phyloP scores from a whole-genome alignment of 805 yeast genomes.

The Starmerella etchellsii region DNA sequence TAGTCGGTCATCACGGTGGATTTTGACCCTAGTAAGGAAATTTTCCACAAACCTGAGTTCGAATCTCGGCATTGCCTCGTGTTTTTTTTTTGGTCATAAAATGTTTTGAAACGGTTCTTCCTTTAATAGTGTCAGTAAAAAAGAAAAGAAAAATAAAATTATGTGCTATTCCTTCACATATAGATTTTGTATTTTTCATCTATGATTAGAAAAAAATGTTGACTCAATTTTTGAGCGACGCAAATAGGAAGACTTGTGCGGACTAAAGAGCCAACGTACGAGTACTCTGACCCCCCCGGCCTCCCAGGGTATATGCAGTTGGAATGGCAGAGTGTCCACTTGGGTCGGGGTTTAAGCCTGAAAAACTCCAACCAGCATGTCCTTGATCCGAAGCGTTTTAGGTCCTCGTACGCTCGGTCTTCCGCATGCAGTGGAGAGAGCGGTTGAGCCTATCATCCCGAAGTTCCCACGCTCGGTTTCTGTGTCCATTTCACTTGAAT shows the following conservation, averaged over 20 bases:
- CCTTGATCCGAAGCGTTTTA: conserved; percentile 12
- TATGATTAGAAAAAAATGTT: too few relatives aligned
- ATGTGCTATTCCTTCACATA: too few relatives aligned
- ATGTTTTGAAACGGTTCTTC: background rate
- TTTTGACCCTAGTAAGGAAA: conserved; percentile 7
- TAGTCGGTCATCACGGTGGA: conserved; percentile 16
- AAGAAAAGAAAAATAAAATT: too few relatives aligned
- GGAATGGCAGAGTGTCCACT: too few relatives aligned
- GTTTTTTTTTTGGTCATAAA: conserved; percentile 3
- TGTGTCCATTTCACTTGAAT: conserved; percentile 6
- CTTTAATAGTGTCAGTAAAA: background rate
- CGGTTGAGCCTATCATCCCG: background rate
- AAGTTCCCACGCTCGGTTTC: background rate
- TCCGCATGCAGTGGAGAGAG: background rate
- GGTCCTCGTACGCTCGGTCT: conserved; percentile 2
- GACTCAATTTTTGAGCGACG: too few relatives aligned
- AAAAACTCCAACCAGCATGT: conserved; percentile 2
- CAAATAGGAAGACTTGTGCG: too few relatives aligned
- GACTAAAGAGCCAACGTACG: too few relatives aligned
- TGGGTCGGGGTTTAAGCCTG: background rate
- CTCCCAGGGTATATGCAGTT: too few relatives aligned
- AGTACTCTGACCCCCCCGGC: too few relatives aligned
- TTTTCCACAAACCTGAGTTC: conserved; percentile 19
- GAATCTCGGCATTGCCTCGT: conserved; percentile 21
- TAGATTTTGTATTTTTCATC: too few relatives aligned